Evolutionary conservation across 1,284 basidiomycete species (phyloP), one percentile per base, ranked within the genome.

Genomic region (Trichosporon faecale): DNA sequence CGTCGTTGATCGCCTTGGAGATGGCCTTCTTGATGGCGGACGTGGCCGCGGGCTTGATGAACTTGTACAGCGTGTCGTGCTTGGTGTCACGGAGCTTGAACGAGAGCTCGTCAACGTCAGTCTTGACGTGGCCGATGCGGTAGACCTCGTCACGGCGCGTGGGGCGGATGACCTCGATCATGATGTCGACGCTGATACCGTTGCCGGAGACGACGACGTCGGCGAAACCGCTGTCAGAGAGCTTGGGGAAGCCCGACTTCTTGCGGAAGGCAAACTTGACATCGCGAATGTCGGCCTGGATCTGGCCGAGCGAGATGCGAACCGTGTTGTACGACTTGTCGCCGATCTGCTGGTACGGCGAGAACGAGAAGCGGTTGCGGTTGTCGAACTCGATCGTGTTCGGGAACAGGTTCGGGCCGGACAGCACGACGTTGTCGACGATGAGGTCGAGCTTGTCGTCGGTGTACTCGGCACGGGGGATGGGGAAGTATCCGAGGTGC

Each of bases 211-310:
- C 85, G 68, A 95, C 81, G 11, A 98, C 90, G 80, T 98, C 96
- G 23, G 95, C 95, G 35, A 96, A 84, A 74, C 95, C 96, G n/a
- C 89, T 90, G 85, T 98, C 96, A 60, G 85, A 88, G 79, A 97
- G 84, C 86, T 91, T 79, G 65, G 82, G 83, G 80, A 81, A 85
- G 44, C 83, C 82, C 35, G 73, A 72, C 76, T 79, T 81, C 66
- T 78, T 74, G 72, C 75, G 71, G 80, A 92, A 93, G 80, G 91
- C 94, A 82, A 97, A 96, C 14, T 91, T 90, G 23, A 97, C 92
- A 77, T 97, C 94, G 49, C 91, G 88, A 87, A 97, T 91, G 69
- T 96, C 94, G n/a, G 91, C 91, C 83, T 98, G 95, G 78, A 98
- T 92, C 83, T 98, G 95, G 31, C 86, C 86, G 46, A 95, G 85